Evolutionary conservation across 2,329 filamentous ascomycete species (phyloP).

Genomic region (Epichloe sp.): DNA sequence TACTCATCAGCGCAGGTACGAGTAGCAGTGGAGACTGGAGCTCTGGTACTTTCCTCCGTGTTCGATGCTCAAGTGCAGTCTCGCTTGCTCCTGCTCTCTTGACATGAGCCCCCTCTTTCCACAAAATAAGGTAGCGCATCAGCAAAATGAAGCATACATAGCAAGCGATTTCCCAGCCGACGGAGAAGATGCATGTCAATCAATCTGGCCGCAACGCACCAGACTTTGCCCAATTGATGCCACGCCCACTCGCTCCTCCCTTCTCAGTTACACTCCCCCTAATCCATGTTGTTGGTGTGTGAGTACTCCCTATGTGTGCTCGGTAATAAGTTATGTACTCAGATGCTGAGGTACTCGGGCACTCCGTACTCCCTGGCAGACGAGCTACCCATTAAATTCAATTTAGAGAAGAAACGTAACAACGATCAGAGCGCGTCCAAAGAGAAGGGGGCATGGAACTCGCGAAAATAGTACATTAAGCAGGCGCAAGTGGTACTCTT

Average conservation of each 20-base stretch:
- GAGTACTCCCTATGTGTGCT: background rate
- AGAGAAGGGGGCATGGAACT: background rate
- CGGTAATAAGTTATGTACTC: background rate
- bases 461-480: background rate
- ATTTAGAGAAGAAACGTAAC: too few relatives aligned
- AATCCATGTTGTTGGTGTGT: background rate
- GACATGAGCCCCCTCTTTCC: background rate
- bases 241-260: conserved; percentile 1
- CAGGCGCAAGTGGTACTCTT: background rate
- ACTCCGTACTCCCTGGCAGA: background rate
- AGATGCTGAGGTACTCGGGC: too few relatives aligned
- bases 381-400: too few relatives aligned
- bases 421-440: background rate
- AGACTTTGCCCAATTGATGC: background rate
- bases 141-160: background rate
- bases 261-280: background rate
- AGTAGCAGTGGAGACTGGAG: background rate
- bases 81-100: background rate
- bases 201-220: background rate
- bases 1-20: background rate
- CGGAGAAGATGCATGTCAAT: background rate
- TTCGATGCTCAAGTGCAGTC: background rate
- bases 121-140: too few relatives aligned
- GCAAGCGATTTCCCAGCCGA: background rate
- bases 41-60: background rate